Evolutionary conservation across 2,329 filamentous ascomycete genomes (phyloP).

Genomic region (Fusarium sarcochroum): DNA sequence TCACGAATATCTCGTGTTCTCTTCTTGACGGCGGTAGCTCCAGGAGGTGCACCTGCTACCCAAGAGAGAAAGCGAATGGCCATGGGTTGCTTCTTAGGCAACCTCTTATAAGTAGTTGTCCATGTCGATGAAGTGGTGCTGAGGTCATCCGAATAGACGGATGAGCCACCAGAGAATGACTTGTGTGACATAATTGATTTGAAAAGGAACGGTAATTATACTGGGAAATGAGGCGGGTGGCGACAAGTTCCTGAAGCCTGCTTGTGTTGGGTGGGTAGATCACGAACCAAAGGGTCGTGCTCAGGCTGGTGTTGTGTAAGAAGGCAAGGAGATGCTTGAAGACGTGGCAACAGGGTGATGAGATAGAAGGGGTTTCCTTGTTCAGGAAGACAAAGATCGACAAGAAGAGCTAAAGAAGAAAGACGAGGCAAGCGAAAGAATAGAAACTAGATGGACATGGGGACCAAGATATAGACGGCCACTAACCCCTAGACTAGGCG

Average conservation of each 20-base stretch:
- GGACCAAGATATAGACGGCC: slow-evolving; percentile 39
- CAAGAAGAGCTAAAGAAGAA: slow-evolving; percentile 35
- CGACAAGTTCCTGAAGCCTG: slow-evolving; percentile 10
- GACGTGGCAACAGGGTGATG: slow-evolving; percentile 15
- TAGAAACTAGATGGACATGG: slow-evolving; percentile 27
- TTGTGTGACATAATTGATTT: slow-evolving; percentile 26
- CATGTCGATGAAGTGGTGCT: slow-evolving; percentile 46
- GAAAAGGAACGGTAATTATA: not conserved
- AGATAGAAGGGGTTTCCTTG: slow-evolving; percentile 32
- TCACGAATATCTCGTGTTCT: slow-evolving; percentile 47
- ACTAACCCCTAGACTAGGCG: slow-evolving; percentile 13
- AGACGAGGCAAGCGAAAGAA: slow-evolving; percentile 29
- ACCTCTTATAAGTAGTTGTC: slow-evolving; percentile 43
- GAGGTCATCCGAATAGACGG: slow-evolving; percentile 43
- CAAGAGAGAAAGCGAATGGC: slow-evolving; percentile 48
- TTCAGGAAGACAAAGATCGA: slow-evolving; percentile 32
- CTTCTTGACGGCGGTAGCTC: slow-evolving; percentile 47
- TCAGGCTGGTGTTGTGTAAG: slow-evolving; percentile 21
- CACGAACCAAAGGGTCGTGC: slow-evolving; percentile 30
- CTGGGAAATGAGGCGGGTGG: slow-evolving; percentile 34
- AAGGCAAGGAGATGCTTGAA: slow-evolving; percentile 22
- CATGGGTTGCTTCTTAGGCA: slow-evolving; percentile 46
- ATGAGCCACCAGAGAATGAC: slow-evolving; percentile 30
- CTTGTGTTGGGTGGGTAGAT: slow-evolving; percentile 17
- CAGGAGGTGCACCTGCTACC: slow-evolving; percentile 47